Conservation (phyloP, 2,329 filamentous ascomycete genomes). For the Cladosporium sp. region DNA sequence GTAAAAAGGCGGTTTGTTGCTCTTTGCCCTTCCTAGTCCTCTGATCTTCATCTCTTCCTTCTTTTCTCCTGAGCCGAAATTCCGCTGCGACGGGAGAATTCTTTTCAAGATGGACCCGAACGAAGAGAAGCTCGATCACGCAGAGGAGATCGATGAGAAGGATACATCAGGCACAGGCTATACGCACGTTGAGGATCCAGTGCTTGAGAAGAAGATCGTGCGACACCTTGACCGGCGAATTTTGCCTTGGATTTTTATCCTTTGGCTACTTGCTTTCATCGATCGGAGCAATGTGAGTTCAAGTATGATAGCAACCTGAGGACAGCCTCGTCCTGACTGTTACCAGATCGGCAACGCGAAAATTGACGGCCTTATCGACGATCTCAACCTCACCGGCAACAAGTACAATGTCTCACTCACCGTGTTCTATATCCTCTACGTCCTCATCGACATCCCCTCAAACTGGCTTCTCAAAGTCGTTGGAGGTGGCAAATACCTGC, state of each 20-base stretch:
- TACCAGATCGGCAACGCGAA: slow-evolving; percentile 35
- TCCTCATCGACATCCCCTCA: slow-evolving; percentile 36
- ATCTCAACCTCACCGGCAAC: slow-evolving; percentile 35
- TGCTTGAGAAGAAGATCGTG: slow-evolving; percentile 26
- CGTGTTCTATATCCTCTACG: slow-evolving; percentile 42
- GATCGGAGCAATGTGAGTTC: slow-evolving; percentile 31
- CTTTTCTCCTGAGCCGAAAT: background rate
- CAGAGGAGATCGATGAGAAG: slow-evolving; percentile 11
- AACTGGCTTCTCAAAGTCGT: slow-evolving; percentile 38
- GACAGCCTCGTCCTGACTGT: background rate
- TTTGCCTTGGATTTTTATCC: slow-evolving; percentile 40
- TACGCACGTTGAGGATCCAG: slow-evolving; percentile 16
- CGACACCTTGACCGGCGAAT: slow-evolving; percentile 39
- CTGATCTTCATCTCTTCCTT: background rate
- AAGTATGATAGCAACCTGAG: too few relatives aligned
- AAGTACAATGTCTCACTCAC: slow-evolving; percentile 40
- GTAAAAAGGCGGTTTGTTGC: background rate
- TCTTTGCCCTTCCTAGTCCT: background rate
- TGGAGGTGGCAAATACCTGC: slow-evolving; percentile 37
- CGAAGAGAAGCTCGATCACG: slow-evolving; percentile 5
- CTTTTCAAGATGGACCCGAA: background rate
- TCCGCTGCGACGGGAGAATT: background rate
- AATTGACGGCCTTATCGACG: slow-evolving; percentile 35
- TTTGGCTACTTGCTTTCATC: slow-evolving; percentile 45
- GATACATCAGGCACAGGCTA: slow-evolving; percentile 3